phyloP scores from a whole-genome alignment of 1,284 basidiomycete species.

The Moesziomyces sp. region DNA sequence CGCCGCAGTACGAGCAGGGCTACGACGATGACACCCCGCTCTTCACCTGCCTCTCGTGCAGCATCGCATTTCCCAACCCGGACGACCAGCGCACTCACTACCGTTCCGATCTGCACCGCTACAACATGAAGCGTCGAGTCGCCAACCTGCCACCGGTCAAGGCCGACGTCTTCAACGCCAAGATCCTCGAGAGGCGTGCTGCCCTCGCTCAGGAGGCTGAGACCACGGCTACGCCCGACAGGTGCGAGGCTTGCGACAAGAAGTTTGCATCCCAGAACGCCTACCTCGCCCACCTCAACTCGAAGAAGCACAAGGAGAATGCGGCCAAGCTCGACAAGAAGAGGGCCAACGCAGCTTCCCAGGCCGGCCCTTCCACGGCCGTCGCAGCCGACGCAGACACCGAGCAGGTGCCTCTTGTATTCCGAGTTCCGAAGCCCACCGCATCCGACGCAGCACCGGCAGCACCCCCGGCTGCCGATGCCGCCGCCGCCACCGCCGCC shows the following conservation, averaged over 20 bases:
- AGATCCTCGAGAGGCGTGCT: constrained; percentile 73
- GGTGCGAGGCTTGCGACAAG: constrained; percentile 74
- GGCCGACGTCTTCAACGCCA: constrained; percentile 83
- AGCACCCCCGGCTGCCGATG: constrained; percentile 14
- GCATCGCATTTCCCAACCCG: constrained; percentile 85
- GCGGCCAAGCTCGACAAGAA: constrained; percentile 71
- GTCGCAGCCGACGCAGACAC: constrained; percentile 6
- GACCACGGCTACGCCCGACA: constrained; percentile 27
- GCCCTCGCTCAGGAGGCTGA: constrained; percentile 34
- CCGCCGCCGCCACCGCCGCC: constrained; percentile 4
- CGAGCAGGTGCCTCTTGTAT: constrained; percentile 40
- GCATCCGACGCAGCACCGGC: constrained; percentile 2
- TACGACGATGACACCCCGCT: constrained; percentile 53
- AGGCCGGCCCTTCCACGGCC: constrained; percentile 1
- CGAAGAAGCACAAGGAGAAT: constrained; percentile 89
- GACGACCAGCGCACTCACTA: constrained; percentile 92
- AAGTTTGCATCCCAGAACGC: constrained; percentile 89
- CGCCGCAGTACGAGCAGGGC: constrained; percentile 29
- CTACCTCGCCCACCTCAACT: constrained; percentile 85
- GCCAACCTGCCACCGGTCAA: constrained; percentile 89
- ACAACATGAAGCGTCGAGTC: constrained; percentile 97
- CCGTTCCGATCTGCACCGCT: constrained; percentile 92
- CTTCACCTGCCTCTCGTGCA: constrained; percentile 88
- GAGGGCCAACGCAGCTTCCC: constrained; percentile 4
- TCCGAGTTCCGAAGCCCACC: constrained; percentile 34